Evolutionary conservation across 306 rosid genomes (phyloP).

Genomic region (Trifolium repens): DNA sequence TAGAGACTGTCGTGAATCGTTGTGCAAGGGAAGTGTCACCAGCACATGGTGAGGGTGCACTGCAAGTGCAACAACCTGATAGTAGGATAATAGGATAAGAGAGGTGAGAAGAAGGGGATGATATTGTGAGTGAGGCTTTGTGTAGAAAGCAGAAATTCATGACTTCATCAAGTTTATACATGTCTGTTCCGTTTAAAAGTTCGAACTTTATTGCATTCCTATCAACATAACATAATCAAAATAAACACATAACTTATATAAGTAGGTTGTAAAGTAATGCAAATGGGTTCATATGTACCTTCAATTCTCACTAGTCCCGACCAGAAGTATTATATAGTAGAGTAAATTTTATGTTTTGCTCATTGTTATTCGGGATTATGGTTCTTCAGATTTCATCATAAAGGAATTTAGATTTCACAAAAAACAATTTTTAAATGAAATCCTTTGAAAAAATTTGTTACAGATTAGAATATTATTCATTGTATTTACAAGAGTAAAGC

Average conservation of each 20-base stretch:
- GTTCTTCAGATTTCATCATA: background rate
- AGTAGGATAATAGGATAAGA: slow-evolving; percentile 6
- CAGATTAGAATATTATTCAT: background rate
- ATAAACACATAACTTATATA: background rate
- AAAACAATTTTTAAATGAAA: background rate
- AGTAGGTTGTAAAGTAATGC: background rate
- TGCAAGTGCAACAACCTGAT: background rate
- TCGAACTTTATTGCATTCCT: background rate
- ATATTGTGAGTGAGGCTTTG: background rate
- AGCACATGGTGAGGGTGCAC: slow-evolving; percentile 4
- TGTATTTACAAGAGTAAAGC: background rate
- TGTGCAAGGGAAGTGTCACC: slow-evolving; percentile 5
- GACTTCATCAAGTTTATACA: background rate
- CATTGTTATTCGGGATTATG: background rate
- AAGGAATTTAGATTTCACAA: background rate
- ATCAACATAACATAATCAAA: background rate
- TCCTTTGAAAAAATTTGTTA: background rate
- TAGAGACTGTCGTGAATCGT: background rate
- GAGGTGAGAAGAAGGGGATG: slow-evolving; percentile 14
- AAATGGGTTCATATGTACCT: background rate
- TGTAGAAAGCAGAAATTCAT: background rate
- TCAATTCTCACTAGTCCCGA: background rate
- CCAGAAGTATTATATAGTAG: background rate
- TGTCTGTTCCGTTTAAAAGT: background rate
- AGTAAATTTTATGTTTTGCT: background rate